These are phyloP conservation scores for Arxiozyma slooffiae DNA, from an alignment of 1,139 yeast genomes.

Conservation along the genomic window DNA sequence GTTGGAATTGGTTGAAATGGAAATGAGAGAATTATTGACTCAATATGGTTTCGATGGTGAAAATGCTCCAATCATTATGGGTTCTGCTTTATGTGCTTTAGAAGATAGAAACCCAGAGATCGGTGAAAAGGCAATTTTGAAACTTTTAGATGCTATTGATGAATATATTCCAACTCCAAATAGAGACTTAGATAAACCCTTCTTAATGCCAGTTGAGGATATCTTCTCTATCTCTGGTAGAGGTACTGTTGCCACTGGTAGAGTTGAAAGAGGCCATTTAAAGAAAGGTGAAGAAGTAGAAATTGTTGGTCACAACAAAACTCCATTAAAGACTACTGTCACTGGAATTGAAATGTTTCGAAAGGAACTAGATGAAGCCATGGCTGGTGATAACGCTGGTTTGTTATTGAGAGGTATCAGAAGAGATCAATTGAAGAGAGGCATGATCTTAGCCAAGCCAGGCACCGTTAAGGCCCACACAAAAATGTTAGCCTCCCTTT, in stretches of 20 bases:
- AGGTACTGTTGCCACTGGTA: constrained; percentile 98
- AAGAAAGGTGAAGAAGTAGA: constrained; percentile 98
- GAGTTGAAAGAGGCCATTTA: constrained; percentile 95
- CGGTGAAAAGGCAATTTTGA: constrained; percentile 75
- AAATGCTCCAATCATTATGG: constrained; percentile 95
- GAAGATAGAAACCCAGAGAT: constrained; percentile 85
- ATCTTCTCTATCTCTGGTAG: constrained; percentile 98
- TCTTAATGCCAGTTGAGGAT: constrained; percentile 95
- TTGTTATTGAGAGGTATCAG: constrained; percentile 93
- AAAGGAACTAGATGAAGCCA: constrained; percentile 93
- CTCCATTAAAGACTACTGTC: constrained; percentile 85
- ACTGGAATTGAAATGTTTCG: constrained; percentile 99
- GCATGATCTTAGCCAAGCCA: constrained; percentile 95
- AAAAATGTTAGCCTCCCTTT: constrained; percentile 87
- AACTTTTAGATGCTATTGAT: constrained; percentile 86
- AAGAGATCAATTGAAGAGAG: constrained; percentile 94
- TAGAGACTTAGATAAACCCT: constrained; percentile 94
- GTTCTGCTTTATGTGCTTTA: constrained; percentile 95
- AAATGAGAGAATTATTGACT: constrained; percentile 91
- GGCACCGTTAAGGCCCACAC: constrained; percentile 88
- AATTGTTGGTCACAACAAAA: constrained; percentile 83
- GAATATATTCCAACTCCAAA: constrained; percentile 91
- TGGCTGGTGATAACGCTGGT: constrained; percentile 99
- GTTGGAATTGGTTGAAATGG: constrained; percentile 99
- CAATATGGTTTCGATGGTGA: constrained; percentile 97